Base-by-base conservation (phyloP, 345 rosid genomes). In the Capsella bursapastoris region DNA sequence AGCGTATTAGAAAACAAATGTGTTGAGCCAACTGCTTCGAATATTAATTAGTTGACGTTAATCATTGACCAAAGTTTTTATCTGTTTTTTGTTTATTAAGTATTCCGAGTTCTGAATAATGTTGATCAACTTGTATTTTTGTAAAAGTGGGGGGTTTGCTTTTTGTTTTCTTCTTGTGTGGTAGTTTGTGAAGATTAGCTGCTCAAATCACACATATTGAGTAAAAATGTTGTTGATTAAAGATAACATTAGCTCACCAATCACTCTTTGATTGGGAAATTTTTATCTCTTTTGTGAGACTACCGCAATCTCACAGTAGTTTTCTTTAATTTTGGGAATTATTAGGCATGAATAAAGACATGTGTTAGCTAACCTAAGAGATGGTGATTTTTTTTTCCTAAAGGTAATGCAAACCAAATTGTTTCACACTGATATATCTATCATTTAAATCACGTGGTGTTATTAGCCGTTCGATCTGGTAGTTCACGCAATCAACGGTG, bases 401-500 rank as follows among this genome's bases (percentile, higher is more conserved):
- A 16, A 64, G 16, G 28, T 34, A 31, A 62, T 72, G 64, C 38
- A n/a, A 34, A 22, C 25, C 25, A 22, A 22, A 22, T 1, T 22
- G 2, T 22, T 22, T 22, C 25, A 22, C 25, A 22, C 25, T 22
- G 25, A 45, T 56, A 40, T 61, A 31, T 57, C 41, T 1, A 37
- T 64, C 76, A 70, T 77, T 38, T 57, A 57, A 56, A 40, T 34
- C 49, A 64, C 80, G 67, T 64, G 72, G 62, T 57, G n/a, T 57
- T 57, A 6, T 29, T 58, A 71, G 72, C 76, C 80, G 48, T 77
- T 77, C 76, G 80, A 77, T 77, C 41, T 57, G 72, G 59, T 77
- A 32, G 63, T 15, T 77, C 80, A 57, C 27, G 68, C 62, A 50
- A 77, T 77, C 71, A 32, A 71, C 68, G 75, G 76, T 58, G 34